phyloP scores from a whole-genome alignment of 2,329 filamentous ascomycete species.

The Pseudocercospora eumusae region DNA sequence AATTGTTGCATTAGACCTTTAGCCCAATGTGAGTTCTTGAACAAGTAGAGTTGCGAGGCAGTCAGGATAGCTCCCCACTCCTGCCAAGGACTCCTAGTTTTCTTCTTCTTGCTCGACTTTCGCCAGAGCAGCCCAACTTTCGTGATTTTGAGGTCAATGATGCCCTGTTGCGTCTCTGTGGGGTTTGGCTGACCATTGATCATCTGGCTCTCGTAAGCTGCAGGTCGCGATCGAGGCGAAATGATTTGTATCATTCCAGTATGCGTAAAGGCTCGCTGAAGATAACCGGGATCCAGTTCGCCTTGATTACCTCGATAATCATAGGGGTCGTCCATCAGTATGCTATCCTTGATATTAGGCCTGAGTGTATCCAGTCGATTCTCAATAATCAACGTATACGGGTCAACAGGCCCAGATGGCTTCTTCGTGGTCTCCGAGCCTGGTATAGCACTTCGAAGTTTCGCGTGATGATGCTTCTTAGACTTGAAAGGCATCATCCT shows the following conservation, averaged over 20 bases:
- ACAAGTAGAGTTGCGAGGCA: constrained; percentile 95
- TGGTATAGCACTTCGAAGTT: constrained; percentile 64
- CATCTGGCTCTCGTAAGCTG: constrained; percentile 84
- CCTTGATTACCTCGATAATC: constrained; percentile 76
- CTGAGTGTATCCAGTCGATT: constrained; percentile 79
- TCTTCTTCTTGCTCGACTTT: constrained; percentile 92
- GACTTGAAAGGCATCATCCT: constrained; percentile 68
- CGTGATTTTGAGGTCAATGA: constrained; percentile 96
- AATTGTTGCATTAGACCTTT: constrained; percentile 88
- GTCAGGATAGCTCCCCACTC: constrained; percentile 98
- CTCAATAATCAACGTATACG: constrained; percentile 91
- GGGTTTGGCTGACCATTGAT: constrained; percentile 45
- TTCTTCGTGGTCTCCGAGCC: constrained; percentile 68
- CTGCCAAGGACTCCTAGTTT: constrained; percentile 93
- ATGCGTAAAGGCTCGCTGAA: constrained; percentile 87
- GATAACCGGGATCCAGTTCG: constrained; percentile 74
- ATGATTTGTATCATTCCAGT: constrained; percentile 93
- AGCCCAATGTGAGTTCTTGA: constrained; percentile 89
- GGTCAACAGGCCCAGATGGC: constrained; percentile 70
- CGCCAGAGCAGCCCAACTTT: constrained; percentile 95
- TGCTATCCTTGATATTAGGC: constrained; percentile 86
- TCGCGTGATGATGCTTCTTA: constrained; percentile 55
- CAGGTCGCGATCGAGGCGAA: constrained; percentile 86
- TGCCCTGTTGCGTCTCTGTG: constrained; percentile 83
- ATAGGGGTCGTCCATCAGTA: constrained; percentile 89